Base-by-base conservation (phyloP, 257 asterid species). In the Apocynum venetum region DNA sequence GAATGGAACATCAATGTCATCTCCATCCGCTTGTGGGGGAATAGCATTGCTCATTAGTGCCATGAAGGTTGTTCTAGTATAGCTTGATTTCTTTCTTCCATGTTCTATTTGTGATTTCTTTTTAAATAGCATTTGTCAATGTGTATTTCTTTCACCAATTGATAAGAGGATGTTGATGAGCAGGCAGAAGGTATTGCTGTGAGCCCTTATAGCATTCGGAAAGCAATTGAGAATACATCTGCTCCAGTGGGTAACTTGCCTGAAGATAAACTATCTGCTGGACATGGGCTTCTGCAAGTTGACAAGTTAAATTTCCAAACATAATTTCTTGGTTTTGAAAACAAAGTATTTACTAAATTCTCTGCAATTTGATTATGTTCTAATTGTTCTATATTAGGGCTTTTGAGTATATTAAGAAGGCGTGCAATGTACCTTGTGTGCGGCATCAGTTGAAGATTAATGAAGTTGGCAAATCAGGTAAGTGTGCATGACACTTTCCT, bases 1-100 rank as follows among this genome's bases (percentile, higher is more conserved):
- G 99, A 95, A 93, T 78, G 99, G 99, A 84, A 95, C 99, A 76
- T 95, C 99, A 43, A 95, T 95, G 99, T 85, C 99, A 79, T 95
- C 99, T 76, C 99, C 99, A 61, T 93, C 91, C 82, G 99, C 99
- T 70, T 91, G 97, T 89, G 99, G 99, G 71, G 99, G 97, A 82
- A 91, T 90, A 71, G 98, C 98, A 82, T 89, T 95, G 85, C 90
- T 95, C 83, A 71, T 95, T 77, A 95, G 99, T 81, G 98, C 94
- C 60, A 95, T 95, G 99, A 95, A 95, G 99, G 99, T 95, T 82
- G 76, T 76, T 79, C 74, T 78, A 43, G 14, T 44, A 43, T 68
- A 40, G 31, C 17, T 68, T n/a, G 73, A 41, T 68, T 56, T 51
- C 53, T 57, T 71, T 57, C 71, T 40, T 46, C 47, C 14, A 3